Conservation (phyloP, 352 stramenopile genomes). For the Phytophthora brassicae region DNA sequence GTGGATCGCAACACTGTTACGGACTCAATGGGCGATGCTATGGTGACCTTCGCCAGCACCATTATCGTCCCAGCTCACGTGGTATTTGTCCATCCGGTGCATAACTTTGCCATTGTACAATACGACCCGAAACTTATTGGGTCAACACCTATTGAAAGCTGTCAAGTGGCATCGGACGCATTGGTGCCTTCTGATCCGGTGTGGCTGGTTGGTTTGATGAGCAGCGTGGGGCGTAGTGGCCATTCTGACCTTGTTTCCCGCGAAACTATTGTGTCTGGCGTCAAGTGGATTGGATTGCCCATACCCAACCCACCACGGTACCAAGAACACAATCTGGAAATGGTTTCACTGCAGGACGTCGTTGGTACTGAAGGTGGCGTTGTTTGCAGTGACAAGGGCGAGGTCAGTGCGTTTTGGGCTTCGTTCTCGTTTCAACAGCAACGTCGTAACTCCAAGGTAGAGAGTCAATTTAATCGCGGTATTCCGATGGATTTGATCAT, state of each 20-base stretch:
- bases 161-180: slow-evolving; percentile 61
- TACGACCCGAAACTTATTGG: slow-evolving; percentile 89
- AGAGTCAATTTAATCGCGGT: slow-evolving; percentile 86
- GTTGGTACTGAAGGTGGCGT: slow-evolving; percentile 82
- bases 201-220: slow-evolving; percentile 87
- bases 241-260: slow-evolving; percentile 84
- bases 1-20: slow-evolving; percentile 93
- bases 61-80: slow-evolving; percentile 86
- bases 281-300: slow-evolving; percentile 85
- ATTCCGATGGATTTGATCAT: slow-evolving; percentile 89
- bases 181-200: slow-evolving; percentile 73
- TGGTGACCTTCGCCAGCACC: slow-evolving; percentile 91
- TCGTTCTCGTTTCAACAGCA: slow-evolving; percentile 89
- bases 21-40: slow-evolving; percentile 84
- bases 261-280: slow-evolving; percentile 83
- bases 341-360: slow-evolving; percentile 84
- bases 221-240: slow-evolving; percentile 72
- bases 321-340: slow-evolving; percentile 88
- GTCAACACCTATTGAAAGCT: slow-evolving; percentile 80
- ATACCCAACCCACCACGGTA: slow-evolving; percentile 84
- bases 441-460: slow-evolving; percentile 67
- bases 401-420: slow-evolving; percentile 84
- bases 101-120: slow-evolving; percentile 93
- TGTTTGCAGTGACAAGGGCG: slow-evolving; percentile 64
- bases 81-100: slow-evolving; percentile 91